Conservation (phyloP, 495 filamentous ascomycete species). For the Trichodelitschia bisporula region DNA sequence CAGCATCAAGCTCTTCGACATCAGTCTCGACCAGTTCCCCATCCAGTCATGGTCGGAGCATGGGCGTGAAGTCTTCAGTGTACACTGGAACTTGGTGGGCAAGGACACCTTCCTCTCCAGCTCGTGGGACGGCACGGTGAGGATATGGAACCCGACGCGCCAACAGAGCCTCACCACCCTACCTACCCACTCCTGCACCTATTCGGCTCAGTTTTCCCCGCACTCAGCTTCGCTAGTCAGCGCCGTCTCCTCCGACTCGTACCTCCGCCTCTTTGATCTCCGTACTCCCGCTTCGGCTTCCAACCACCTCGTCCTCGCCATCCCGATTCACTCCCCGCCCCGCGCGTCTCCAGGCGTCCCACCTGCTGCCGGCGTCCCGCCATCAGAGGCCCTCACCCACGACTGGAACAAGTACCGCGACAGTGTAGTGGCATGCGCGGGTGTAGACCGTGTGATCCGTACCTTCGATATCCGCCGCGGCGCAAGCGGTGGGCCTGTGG, state of each 20-base stretch:
- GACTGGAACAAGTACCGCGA: conserved; percentile 98
- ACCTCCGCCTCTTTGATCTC: conserved; percentile 73
- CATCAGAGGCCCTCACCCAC: conserved; percentile 67
- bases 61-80: conserved; percentile 70
- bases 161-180: conserved; percentile 52
- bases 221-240: conserved; percentile 56
- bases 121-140: conserved; percentile 87
- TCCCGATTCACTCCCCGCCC: conserved; percentile 49
- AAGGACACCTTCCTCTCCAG: conserved; percentile 74
- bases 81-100: conserved; percentile 74
- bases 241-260: conserved; percentile 61
- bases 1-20: conserved; percentile 82
- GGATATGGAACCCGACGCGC: conserved; percentile 66
- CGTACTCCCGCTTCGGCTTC: conserved; percentile 55
- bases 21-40: conserved; percentile 56
- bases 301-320: conserved; percentile 54
- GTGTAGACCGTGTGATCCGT: conserved; percentile 70
- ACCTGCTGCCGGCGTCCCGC: conserved; percentile 22
- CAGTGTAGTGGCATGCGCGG: conserved; percentile 57
- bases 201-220: conserved; percentile 60
- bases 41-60: conserved; percentile 79
- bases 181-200: conserved; percentile 76
- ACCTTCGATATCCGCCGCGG: conserved; percentile 71
- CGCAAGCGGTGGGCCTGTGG: conserved; percentile 38
- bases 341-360: conserved; percentile 16